Percentiles rank a stretch among this genome's conserved stretches.
phyloP scores from a whole-genome alignment of 192 early-diverging fungal genomes.

The Entophlyctis luteolus region DNA sequence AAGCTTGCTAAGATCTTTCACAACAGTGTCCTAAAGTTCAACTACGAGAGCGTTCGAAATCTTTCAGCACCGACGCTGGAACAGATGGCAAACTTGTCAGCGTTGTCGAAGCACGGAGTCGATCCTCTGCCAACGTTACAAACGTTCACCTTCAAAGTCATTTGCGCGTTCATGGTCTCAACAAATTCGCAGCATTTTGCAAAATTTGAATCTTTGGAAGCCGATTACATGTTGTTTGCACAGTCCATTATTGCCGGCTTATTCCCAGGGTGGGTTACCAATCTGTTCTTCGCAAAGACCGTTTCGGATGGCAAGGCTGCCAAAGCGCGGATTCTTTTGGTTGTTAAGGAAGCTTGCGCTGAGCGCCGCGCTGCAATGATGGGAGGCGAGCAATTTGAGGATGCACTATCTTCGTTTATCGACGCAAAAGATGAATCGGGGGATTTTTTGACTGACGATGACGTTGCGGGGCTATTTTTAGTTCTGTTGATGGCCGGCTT shows the following conservation, averaged over 20 bases:
- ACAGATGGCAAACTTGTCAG: no score
- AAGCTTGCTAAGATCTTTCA: no score
- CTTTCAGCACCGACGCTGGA: no score
- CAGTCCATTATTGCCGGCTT: background rate
- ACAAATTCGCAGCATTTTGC: background rate
- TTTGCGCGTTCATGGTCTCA: background rate
- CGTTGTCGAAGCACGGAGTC: no score
- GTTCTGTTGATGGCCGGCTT: background rate
- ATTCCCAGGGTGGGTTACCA: background rate
- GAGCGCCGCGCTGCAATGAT: background rate
- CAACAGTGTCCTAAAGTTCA: no score
- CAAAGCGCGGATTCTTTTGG: background rate
- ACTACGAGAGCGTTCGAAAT: no score
- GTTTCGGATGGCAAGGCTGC: background rate
- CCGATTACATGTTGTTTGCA: background rate
- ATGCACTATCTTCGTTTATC: background rate
- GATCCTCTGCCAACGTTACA: background rate
- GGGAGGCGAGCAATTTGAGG: background rate
- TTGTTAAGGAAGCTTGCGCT: background rate
- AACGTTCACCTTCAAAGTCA: background rate
- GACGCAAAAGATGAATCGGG: background rate
- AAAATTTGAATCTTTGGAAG: background rate
- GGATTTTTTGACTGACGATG: background rate
- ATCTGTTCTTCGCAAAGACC: background rate
- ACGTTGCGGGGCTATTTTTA: constrained; percentile 1